These are phyloP conservation scores for Garcia nutans DNA, from an alignment of 345 rosid species.

Conservation along the genomic window DNA sequence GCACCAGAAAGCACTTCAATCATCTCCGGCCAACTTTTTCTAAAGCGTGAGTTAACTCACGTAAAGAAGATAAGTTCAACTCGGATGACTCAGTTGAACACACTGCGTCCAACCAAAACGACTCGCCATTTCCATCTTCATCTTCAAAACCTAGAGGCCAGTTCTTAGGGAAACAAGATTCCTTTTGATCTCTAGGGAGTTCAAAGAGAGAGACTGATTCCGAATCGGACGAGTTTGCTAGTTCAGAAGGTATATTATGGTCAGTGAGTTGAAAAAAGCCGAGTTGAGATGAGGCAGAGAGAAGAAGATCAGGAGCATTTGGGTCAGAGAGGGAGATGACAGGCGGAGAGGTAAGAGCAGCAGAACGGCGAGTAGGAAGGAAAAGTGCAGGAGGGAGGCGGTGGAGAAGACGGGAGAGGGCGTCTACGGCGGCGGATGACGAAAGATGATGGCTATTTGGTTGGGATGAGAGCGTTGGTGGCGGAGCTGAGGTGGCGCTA, in stretches of 20 bases:
- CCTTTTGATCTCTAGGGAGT: conserved; percentile 40
- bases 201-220: conserved; percentile 52
- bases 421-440: conserved; percentile 45
- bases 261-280: conserved; percentile 58
- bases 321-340: conserved; percentile 39
- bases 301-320: conserved; percentile 23
- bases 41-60: conserved; percentile 42
- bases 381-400: conserved; percentile 80
- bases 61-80: conserved; percentile 40
- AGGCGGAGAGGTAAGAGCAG: conserved; percentile 38
- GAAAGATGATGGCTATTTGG: conserved; percentile 30
- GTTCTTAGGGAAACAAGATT: conserved; percentile 50
- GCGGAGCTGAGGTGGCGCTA: conserved; percentile 72
- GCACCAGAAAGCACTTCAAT: conserved; percentile 43
- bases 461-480: conserved; percentile 71
- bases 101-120: conserved; percentile 51
- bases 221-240: conserved; percentile 61
- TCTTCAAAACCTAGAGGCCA: conserved; percentile 75
- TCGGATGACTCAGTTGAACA: conserved; percentile 39
- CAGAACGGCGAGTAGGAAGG: conserved; percentile 51
- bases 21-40: conserved; percentile 53
- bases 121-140: conserved; percentile 39
- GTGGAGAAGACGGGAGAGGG: conserved; percentile 61
- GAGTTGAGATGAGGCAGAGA: conserved; percentile 42
- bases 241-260: conserved; percentile 43